Percentiles rank a stretch among this genome's conserved stretches.
Conservation (phyloP, 2,329 filamentous ascomycete species). For the Fusarium piperis region DNA sequence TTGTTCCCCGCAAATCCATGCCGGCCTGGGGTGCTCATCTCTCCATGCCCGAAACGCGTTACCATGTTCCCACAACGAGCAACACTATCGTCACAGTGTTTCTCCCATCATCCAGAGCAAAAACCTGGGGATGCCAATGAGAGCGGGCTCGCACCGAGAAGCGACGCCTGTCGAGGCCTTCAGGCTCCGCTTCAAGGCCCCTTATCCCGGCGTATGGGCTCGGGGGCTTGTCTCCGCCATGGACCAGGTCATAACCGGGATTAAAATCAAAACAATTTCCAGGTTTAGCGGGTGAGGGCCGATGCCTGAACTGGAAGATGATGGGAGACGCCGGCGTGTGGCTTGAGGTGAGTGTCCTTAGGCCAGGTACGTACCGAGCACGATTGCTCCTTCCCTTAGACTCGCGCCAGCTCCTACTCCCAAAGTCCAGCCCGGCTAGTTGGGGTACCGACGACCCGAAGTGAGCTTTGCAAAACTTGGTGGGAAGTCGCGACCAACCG, state of each 20-base stretch:
- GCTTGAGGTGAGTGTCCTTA: background rate
- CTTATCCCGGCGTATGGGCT: slow-evolving; percentile 27
- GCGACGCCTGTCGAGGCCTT: slow-evolving; percentile 29
- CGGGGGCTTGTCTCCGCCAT: slow-evolving; percentile 18
- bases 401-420: background rate
- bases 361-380: slow-evolving; percentile 1
- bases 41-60: background rate
- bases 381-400: background rate
- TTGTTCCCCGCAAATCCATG: background rate
- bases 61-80: background rate
- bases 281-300: slow-evolving; percentile 2
- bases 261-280: slow-evolving; percentile 22
- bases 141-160: slow-evolving; percentile 38
- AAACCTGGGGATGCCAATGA: slow-evolving; percentile 44
- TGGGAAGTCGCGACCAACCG: slow-evolving; percentile 37
- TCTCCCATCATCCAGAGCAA: slow-evolving; percentile 5
- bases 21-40: background rate
- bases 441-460: slow-evolving; percentile 40
- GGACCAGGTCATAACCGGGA: slow-evolving; percentile 22
- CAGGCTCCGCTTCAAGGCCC: slow-evolving; percentile 29
- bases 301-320: background rate
- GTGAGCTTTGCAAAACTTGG: slow-evolving; percentile 10
- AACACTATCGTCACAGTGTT: slow-evolving; percentile 13
- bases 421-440: slow-evolving; percentile 7
- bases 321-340: background rate